phyloP scores from a whole-genome alignment of 1,284 basidiomycete species.

The Heimioporus punctisporus region DNA sequence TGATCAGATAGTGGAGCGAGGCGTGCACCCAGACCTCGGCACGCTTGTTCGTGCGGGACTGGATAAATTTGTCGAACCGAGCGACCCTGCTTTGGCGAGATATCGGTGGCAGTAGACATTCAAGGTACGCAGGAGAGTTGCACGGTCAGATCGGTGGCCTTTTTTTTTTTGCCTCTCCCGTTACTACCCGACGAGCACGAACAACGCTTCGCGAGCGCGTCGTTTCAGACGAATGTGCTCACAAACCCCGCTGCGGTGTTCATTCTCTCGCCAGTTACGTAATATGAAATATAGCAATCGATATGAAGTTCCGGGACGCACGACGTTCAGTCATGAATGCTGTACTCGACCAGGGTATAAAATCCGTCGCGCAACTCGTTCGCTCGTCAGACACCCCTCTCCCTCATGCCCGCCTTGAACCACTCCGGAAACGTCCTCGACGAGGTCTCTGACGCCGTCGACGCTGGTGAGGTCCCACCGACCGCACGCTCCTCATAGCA shows the following conservation, averaged over 20 bases:
- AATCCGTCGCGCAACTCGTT: slow-evolving; percentile 8
- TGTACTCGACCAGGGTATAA: slow-evolving; percentile 21
- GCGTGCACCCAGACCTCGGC: no score
- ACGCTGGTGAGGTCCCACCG: slow-evolving; percentile 52
- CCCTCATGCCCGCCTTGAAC: slow-evolving; percentile 27
- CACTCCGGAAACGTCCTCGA: slow-evolving; percentile 51
- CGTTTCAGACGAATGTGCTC: slow-evolving; percentile 3
- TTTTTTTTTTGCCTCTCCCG: no score
- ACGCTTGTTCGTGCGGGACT: no score
- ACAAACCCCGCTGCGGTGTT: slow-evolving; percentile 19
- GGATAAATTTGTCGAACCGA: neutral
- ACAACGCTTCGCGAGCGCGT: neutral
- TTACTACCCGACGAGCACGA: no score
- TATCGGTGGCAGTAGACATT: no score
- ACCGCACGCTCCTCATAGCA: no score
- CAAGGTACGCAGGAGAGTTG: no score
- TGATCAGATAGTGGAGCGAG: no score
- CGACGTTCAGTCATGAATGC: slow-evolving; percentile 6
- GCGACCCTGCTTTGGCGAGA: no score
- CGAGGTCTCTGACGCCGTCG: slow-evolving; percentile 72
- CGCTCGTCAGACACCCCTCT: neutral
- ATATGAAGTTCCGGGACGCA: slow-evolving; percentile 22
- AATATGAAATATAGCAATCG: slow-evolving; percentile 9
- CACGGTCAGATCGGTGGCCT: no score
- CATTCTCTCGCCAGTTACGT: neutral